Conservation (phyloP, 148 eudicot species). For the Silene latifolia region DNA sequence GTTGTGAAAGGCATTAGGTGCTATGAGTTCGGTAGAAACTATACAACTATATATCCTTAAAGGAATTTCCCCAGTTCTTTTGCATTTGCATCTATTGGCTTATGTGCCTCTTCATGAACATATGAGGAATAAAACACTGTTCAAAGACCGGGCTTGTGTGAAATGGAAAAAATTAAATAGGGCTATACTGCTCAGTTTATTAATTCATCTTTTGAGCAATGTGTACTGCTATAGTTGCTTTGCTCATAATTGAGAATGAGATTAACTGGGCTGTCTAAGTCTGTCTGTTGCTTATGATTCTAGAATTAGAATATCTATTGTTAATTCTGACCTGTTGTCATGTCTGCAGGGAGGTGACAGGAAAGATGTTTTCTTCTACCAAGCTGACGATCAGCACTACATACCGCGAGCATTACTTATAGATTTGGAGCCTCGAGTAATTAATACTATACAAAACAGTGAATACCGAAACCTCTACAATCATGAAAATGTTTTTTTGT, state of each 20-base stretch:
- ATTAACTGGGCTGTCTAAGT: not conserved
- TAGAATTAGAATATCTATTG: not conserved
- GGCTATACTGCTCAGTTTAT: not conserved
- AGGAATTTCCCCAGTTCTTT: not conserved
- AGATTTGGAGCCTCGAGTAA: conserved; percentile 98
- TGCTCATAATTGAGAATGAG: not conserved
- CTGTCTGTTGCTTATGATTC: not conserved
- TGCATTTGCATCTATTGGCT: not conserved
- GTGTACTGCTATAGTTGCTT: not conserved
- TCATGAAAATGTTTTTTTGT: conserved; percentile 77
- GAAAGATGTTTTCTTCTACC: conserved; percentile 98
- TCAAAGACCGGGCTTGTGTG: not conserved
- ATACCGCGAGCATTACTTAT: conserved; percentile 90
- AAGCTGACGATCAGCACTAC: conserved; percentile 97
- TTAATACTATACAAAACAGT: conserved; percentile 89
- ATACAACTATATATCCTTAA: too few relatives aligned
- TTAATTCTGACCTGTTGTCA: not conserved
- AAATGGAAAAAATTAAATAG: not conserved
- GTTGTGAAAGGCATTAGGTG: too few relatives aligned
- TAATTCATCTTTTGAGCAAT: not conserved
- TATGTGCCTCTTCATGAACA: not conserved
- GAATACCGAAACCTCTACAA: conserved; percentile 95
- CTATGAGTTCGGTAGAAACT: too few relatives aligned
- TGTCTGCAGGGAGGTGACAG: conserved; percentile 92
- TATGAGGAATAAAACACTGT: not conserved